Evolutionary conservation across 2,329 filamentous ascomycete species (phyloP), one percentile per base, ranked within the genome.

Genomic region (Hypoxylon sp.): DNA sequence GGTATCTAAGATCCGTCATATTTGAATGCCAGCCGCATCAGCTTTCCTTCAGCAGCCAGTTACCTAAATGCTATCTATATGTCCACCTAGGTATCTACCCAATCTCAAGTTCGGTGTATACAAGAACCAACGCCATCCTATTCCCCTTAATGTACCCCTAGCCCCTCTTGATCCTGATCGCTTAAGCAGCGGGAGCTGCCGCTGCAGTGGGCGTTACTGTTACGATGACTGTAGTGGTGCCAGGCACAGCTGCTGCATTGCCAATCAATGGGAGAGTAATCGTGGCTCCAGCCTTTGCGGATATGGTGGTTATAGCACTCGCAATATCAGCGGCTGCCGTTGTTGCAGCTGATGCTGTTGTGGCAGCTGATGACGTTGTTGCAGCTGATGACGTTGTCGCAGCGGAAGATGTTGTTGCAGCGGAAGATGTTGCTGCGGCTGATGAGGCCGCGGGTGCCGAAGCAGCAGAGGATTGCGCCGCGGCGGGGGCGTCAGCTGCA

Each of bases 141-240:
- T 43, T 7, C n/a, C 28, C 17, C 13, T 25, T 19, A 25, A 14
- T 2, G 19, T 46, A 32, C 30, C 46, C 32, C 9, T 28, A 3
- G 19, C 11, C n/a, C 23, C 19, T 5, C n/a, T 41, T n/a, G 9
- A 10, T 7, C 32, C 11, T 1, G 21, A 2, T 5, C 13, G 25
- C 17, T 28, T 63, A 69, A 45, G 55, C 59, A 30, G 52, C 65
- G 3, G 56, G 25, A n/a, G 43, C n/a, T 32, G 59, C 23, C 11
- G 62, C 11, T 6, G 66, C 57, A 6, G 60, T 62, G 6, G 65
- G 23, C 10, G 65, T 57, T n/a, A 68, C 62, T 1, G 66, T 69
- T 13, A 69, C 59, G 7, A 55, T 46, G 0, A 63, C 53, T 5
- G 69, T 71, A 41, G 63, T 66, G 21, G 67, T 65, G 5, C 50